Conservation (phyloP, 495 filamentous ascomycete genomes). For the Daldinia decipiens region DNA sequence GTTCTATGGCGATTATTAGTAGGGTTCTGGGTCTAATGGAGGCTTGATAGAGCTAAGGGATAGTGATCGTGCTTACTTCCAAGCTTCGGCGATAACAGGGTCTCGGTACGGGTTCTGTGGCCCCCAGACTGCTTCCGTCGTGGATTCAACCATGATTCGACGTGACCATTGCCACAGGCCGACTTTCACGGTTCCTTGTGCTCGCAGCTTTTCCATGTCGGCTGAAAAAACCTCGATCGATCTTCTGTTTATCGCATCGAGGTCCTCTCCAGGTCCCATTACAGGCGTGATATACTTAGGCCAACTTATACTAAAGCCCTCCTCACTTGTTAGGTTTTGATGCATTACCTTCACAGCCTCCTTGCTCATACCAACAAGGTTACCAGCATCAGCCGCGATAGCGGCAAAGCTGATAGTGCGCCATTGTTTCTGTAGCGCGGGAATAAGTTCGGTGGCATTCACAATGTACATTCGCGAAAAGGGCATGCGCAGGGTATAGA, state of each 20-base stretch:
- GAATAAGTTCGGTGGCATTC: not conserved
- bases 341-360: not conserved
- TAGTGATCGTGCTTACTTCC: not conserved
- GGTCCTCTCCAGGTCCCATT: not conserved
- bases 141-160: not conserved
- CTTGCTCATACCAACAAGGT: not conserved
- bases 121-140: not conserved
- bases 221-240: not conserved
- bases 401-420: not conserved
- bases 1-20: not conserved
- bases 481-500: not conserved
- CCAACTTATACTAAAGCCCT: not conserved
- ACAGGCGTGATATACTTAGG: not conserved
- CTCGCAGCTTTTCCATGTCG: not conserved
- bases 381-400: not conserved
- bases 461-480: not conserved
- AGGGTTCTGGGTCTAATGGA: too few species aligned
- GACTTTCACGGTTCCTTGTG: not conserved
- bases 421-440: not conserved
- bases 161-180: not conserved
- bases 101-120: constrained; percentile 9
- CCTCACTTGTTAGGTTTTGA: not conserved
- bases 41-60: not conserved
- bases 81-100: not conserved
- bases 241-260: not conserved